These are phyloP conservation scores for Mallotus nudiflorus DNA, from an alignment of 345 rosid species.

Conservation along the genomic window DNA sequence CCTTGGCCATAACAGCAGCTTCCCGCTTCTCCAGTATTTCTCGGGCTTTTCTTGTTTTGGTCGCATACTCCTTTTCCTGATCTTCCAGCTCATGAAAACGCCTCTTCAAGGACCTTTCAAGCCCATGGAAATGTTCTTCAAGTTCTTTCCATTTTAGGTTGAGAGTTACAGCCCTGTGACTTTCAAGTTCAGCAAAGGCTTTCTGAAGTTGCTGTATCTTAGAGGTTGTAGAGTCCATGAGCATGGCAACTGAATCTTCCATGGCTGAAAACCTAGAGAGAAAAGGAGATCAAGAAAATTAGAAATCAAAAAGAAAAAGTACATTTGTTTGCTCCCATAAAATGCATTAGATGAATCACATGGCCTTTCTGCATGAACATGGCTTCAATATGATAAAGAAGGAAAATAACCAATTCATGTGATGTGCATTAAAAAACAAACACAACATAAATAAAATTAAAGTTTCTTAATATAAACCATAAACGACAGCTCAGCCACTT, in stretches of 20 bases:
- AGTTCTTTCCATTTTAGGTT: conserved; percentile 96
- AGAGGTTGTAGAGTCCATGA: conserved; percentile 77
- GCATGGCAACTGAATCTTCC: conserved; percentile 83
- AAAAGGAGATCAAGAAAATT: background rate
- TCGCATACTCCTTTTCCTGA: conserved; percentile 79
- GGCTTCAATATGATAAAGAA: background rate
- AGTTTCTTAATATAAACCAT: no score
- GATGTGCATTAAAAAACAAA: no score
- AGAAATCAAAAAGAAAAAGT: background rate
- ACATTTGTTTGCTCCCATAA: background rate
- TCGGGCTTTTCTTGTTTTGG: conserved; percentile 72
- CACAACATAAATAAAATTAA: no score
- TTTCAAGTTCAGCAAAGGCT: conserved; percentile 98
- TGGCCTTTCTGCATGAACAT: background rate
- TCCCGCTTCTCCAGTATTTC: conserved; percentile 70
- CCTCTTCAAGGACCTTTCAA: conserved; percentile 95
- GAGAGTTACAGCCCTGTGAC: conserved; percentile 83
- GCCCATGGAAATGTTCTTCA: conserved; percentile 98
- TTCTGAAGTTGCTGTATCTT: conserved; percentile 98
- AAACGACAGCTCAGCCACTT: no score
- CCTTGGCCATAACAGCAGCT: conserved; percentile 87
- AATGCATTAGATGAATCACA: background rate
- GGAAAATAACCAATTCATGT: background rate
- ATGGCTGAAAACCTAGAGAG: conserved; percentile 46
- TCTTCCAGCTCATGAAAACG: conserved; percentile 97